These are phyloP conservation scores for Xylaria venustula DNA, from an alignment of 495 filamentous ascomycete genomes.

Conservation along the genomic window DNA sequence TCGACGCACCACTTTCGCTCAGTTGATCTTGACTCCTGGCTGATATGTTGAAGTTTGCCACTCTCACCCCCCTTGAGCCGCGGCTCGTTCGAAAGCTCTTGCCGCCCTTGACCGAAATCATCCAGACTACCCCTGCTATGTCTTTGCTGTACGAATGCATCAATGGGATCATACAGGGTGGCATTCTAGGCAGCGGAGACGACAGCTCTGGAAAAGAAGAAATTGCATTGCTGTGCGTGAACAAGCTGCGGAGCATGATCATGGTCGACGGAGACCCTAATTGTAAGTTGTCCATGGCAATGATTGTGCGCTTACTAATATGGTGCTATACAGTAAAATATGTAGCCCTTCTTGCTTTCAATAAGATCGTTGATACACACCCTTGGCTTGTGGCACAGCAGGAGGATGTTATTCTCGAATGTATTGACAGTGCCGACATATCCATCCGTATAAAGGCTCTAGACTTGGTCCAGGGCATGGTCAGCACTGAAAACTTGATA, in stretches of 20 bases:
- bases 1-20: not conserved
- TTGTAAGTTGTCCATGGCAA: constrained; percentile 51
- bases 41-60: constrained; percentile 73
- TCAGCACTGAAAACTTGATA: constrained; percentile 76
- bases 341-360: constrained; percentile 91
- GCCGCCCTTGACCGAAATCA: constrained; percentile 89
- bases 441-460: constrained; percentile 93
- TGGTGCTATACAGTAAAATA: constrained; percentile 72
- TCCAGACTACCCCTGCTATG: constrained; percentile 93
- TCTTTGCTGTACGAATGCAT: constrained; percentile 97
- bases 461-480: constrained; percentile 88
- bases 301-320: constrained; percentile 10
- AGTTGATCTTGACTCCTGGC: not conserved
- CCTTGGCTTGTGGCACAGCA: constrained; percentile 83
- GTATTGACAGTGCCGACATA: constrained; percentile 92
- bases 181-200: constrained; percentile 78
- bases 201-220: constrained; percentile 81
- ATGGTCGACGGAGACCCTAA: constrained; percentile 91
- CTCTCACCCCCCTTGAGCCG: constrained; percentile 88
- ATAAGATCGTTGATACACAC: constrained; percentile 86
- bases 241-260: constrained; percentile 90
- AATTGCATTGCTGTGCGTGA: constrained; percentile 89
- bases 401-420: constrained; percentile 92
- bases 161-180: constrained; percentile 95
- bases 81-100: constrained; percentile 88